Evolutionary conservation across 441 rosid genomes (phyloP), one percentile per base, ranked within the genome.

Genomic region (Brassica hybrid): DNA sequence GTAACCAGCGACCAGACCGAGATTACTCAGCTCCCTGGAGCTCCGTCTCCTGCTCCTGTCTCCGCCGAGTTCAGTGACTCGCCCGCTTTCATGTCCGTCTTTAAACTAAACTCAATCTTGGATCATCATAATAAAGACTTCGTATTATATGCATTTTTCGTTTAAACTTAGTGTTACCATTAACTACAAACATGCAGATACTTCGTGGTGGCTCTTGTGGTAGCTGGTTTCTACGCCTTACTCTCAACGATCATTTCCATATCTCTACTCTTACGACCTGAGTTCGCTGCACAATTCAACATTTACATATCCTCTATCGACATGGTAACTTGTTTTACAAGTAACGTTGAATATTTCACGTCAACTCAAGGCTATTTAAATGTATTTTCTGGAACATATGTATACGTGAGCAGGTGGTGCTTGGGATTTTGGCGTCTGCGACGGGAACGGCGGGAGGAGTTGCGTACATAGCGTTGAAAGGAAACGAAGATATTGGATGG

Each of bases 361-460:
- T 61, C 63, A 43, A 48, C 19, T 50, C 32, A 14, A 3, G 2
- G 10, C 2, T 10, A 2, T 17, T 36, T 64, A 34, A 64, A 17
- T 10, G 12, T 64, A 36, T 36, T 9, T 13, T 61, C n/a, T 4
- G 57, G 14, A 12, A 36, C 11, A 52, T 52, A 52, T 18, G 16
- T 63, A 3, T 38, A 38, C 16, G 16, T 59, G 52, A 76, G 85
- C 85, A 94, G 97, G 66, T 94, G 79, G 68, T 92, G 71, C 25
- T 93, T 56, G 97, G 97, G 67, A 21, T 94, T 65, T 84, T 91
- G 38, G 93, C 92, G 1, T 86, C 97, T 9, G 97, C 96, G 6
- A 85, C 90, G 0, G 98, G 96, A 1, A 67, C 97, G n/a, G 89
- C 94, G 0, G 96, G 88, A 23, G 88, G 85, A 17, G 91, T 91